phyloP scores from a whole-genome alignment of 2,329 filamentous ascomycete genomes.

The Alternaria alternata region DNA sequence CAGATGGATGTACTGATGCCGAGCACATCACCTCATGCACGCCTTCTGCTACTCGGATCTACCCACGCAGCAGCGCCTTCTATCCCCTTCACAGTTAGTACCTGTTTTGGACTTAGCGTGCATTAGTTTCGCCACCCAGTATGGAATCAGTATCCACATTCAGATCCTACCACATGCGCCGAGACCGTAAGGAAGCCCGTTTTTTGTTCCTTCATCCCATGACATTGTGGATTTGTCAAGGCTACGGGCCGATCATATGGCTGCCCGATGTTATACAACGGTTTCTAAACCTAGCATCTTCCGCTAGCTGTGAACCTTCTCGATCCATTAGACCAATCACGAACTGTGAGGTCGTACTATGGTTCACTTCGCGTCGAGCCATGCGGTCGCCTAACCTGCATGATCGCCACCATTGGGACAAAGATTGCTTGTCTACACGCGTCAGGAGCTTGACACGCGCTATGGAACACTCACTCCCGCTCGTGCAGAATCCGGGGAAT shows the following conservation, averaged over 20 bases:
- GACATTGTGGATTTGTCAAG: slow-evolving; percentile 5
- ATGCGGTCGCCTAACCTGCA: slow-evolving; percentile 17
- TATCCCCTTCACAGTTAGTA: slow-evolving; percentile 8
- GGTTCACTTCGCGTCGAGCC: slow-evolving; percentile 14
- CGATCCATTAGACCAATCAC: slow-evolving; percentile 3
- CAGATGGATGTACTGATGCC: slow-evolving; percentile 8
- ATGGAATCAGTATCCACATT: slow-evolving; percentile 5
- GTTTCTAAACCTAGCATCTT: slow-evolving; percentile 19
- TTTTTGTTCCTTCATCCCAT: slow-evolving; percentile 9
- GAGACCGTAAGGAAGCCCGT: slow-evolving; percentile 7
- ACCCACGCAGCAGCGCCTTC: slow-evolving; percentile 3
- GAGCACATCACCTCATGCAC: slow-evolving; percentile 24
- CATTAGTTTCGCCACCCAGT: slow-evolving; percentile 14
- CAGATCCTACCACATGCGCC: slow-evolving; percentile 10
- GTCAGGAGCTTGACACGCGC: slow-evolving; percentile 22
- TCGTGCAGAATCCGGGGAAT: slow-evolving; percentile 31
- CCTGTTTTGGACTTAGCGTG: slow-evolving; percentile 9
- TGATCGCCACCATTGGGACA: slow-evolving; percentile 17
- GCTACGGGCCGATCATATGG: slow-evolving; percentile 9
- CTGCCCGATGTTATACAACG: slow-evolving; percentile 12
- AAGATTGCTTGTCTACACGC: slow-evolving; percentile 20
- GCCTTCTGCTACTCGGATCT: slow-evolving; percentile 4
- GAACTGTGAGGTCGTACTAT: neutral
- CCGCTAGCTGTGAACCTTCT: neutral
- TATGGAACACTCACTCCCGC: slow-evolving; percentile 23